phyloP scores from a whole-genome alignment of 345 rosid genomes.

The Brassica rapa region DNA sequence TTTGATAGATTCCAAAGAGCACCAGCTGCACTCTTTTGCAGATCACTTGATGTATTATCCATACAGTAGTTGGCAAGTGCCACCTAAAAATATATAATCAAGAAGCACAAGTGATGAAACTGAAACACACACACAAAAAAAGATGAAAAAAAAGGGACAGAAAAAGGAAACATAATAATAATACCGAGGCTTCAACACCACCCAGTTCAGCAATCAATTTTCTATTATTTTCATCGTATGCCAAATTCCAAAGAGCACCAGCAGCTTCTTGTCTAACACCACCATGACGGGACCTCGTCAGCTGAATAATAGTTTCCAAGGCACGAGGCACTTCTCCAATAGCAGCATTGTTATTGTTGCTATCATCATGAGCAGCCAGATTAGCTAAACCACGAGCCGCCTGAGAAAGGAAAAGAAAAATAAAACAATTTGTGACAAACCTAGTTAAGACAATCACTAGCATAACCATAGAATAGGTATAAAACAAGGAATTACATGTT shows the following conservation, averaged over 20 bases:
- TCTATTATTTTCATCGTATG: constrained; percentile 71
- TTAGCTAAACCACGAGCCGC: constrained; percentile 95
- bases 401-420: constrained; percentile 31
- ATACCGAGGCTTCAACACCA: constrained; percentile 86
- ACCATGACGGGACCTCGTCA: constrained; percentile 74
- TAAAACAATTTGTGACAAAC: neutral
- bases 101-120: constrained; percentile 17
- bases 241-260: constrained; percentile 82
- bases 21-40: constrained; percentile 96
- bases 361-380: constrained; percentile 93
- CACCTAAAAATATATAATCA: constrained; percentile 55
- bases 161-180: neutral
- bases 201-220: constrained; percentile 77
- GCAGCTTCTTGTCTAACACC: constrained; percentile 94
- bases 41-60: constrained; percentile 67
- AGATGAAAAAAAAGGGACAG: neutral
- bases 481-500: constrained; percentile 49
- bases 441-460: constrained; percentile 3
- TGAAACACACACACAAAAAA: neutral
- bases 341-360: constrained; percentile 75
- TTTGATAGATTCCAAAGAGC: constrained; percentile 95
- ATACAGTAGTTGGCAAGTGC: constrained; percentile 77
- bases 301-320: constrained; percentile 79
- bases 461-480: constrained; percentile 12
- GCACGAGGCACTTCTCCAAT: constrained; percentile 91